Evolutionary conservation across 2,329 filamentous ascomycete genomes (phyloP), one percentile per base, ranked within the genome.

Genomic region (Paecilomyces sp.): DNA sequence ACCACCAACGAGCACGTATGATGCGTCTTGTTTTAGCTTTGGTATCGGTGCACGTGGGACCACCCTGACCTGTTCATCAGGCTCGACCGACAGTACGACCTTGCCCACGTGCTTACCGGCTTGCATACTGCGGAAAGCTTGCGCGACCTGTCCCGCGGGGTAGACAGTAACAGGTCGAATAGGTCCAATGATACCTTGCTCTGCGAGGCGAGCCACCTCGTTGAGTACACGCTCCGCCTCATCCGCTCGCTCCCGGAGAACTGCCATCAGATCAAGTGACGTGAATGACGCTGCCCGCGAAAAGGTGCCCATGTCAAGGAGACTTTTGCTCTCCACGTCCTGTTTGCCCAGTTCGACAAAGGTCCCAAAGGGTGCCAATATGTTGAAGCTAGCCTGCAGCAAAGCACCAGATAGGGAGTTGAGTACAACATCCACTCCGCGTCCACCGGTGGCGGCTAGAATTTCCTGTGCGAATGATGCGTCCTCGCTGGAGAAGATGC

Each of bases 401-500:
- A 60, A 51, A 22, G 47, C 25, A 52, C 59, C 59, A 12, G 56
- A 18, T 28, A 60, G 36, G 15, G 54, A 60, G 24, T 57, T 60
- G 31, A 54, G n/a, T 36, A 52, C 3, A 15, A 34, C 56, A 58
- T 47, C 72, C 8, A 74, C 70, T 11, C 73, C 73, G 4, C 58
- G 36, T 1, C 68, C 68, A 24, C 64, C 58, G 0, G 72, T 74
- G 2, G 56, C 58, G 3, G 51, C 6, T 59, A 65, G 61, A 13
- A 73, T 54, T 1, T 59, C 61, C 1, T 59, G 31, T 1, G 41
- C 57, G 55, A 75, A 75, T 4, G 52, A 36, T 1, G 50, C 12
- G 55, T 64, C 57, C 0, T 67, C 63, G 0, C 64, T 70, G 18
- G 50, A 58, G 63, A 76, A 74, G 54, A 77, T 74, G 9, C 62